These are phyloP conservation scores for Thelonectria olida DNA, from an alignment of 2,329 filamentous ascomycete genomes.

Conservation along the genomic window DNA sequence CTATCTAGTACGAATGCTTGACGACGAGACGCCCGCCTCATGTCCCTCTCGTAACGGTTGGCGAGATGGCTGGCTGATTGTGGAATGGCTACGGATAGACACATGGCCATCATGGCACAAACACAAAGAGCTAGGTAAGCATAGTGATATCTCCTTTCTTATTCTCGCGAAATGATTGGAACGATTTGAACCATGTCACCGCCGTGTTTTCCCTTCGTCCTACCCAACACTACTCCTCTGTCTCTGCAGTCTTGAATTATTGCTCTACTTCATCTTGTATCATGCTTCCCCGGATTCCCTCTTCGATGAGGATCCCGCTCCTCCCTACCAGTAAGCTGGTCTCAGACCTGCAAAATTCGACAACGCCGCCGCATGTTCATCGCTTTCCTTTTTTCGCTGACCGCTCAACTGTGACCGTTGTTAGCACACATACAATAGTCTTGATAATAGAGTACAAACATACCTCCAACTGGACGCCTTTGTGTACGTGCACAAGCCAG, in stretches of 20 bases:
- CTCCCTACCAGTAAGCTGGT: conserved; percentile 65
- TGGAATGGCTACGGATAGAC: not conserved
- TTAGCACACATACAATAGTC: conserved; percentile 14
- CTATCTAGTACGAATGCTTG: not conserved
- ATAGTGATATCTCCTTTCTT: conserved; percentile 10
- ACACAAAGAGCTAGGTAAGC: not conserved
- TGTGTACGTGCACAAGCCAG: conserved; percentile 96
- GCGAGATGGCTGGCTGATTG: not conserved
- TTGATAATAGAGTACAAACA: conserved; percentile 40
- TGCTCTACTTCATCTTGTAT: conserved; percentile 6
- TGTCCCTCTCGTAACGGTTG: not conserved
- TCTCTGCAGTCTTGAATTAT: conserved; percentile 20
- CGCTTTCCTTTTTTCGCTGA: conserved; percentile 75
- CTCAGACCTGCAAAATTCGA: conserved; percentile 68
- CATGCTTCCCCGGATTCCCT: not conserved
- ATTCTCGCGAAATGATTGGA: conserved; percentile 21
- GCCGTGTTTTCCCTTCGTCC: conserved; percentile 26
- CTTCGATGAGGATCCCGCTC: not conserved
- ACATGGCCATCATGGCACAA: not conserved
- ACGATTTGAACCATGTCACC: conserved; percentile 22
- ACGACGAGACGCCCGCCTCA: too few species aligned
- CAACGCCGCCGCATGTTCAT: conserved; percentile 56
- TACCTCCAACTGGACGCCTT: conserved; percentile 90
- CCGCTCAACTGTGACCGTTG: conserved; percentile 64
- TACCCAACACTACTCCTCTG: conserved; percentile 31